A percentile compares a stretch with the other conserved stretches of the same genome.
These are phyloP conservation scores for Glebionis coronaria DNA, from an alignment of 129 eudicot species.

Conservation along the genomic window DNA sequence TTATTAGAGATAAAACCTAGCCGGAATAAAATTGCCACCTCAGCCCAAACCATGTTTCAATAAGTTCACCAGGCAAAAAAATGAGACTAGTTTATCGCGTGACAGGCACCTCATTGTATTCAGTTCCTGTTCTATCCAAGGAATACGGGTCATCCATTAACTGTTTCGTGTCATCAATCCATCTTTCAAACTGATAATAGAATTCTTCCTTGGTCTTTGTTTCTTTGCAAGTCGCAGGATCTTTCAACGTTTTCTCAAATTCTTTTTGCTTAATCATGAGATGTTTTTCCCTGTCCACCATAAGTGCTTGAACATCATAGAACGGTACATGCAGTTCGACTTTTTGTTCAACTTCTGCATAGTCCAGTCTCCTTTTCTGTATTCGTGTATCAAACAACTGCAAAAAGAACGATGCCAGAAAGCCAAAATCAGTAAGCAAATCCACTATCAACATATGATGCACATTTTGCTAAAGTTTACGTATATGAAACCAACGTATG, in stretches of 20 bases:
- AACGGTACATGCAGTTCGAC: slow-evolving; percentile 21
- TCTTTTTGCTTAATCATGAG: slow-evolving; percentile 11
- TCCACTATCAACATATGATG: background rate
- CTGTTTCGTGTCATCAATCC: slow-evolving; percentile 33
- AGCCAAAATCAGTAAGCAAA: background rate
- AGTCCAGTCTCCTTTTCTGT: slow-evolving; percentile 13
- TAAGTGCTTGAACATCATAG: slow-evolving; percentile 21
- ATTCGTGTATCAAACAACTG: background rate
- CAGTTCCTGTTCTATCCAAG: slow-evolving; percentile 31
- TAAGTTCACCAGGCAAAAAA: too few relatives aligned
- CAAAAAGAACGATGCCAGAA: background rate
- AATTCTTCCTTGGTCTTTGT: slow-evolving; percentile 25
- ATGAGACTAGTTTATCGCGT: background rate
- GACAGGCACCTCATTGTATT: slow-evolving; percentile 30
- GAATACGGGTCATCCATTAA: slow-evolving; percentile 38
- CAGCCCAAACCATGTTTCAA: too few relatives aligned
- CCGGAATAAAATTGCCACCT: too few relatives aligned
- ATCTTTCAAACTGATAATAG: slow-evolving; percentile 1
- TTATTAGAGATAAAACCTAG: too few relatives aligned
- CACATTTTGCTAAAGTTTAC: background rate
- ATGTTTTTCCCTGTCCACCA: slow-evolving; percentile 20
- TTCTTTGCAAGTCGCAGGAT: background rate
- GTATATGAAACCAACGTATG: background rate
- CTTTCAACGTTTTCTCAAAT: slow-evolving; percentile 6
- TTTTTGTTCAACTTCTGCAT: slow-evolving; percentile 25